Evolutionary conservation across 179 eudicot genomes (phyloP).

Genomic region (Dionaea muscipula): DNA sequence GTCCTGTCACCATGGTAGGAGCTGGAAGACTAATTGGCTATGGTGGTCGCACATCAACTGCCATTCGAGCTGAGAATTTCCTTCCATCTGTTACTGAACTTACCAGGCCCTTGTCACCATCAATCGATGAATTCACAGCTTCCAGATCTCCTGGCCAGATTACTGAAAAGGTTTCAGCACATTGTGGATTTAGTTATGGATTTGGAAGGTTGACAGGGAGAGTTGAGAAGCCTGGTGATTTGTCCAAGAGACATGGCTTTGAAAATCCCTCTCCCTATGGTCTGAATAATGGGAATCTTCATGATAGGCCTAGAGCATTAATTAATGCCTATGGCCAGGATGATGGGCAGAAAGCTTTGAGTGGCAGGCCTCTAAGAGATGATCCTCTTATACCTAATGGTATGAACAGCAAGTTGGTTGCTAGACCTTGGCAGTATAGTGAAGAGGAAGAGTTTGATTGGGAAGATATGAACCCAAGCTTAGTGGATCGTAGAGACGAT

Average conservation of each 20-base stretch:
- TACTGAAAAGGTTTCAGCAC: conserved; percentile 35
- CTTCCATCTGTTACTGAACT: conserved; percentile 28
- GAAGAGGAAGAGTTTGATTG: conserved; percentile 96
- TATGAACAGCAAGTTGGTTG: conserved; percentile 17
- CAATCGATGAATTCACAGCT: conserved; percentile 35
- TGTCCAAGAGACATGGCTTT: conserved; percentile 30
- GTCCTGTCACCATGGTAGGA: conserved; percentile 26
- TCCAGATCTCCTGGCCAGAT: conserved; percentile 43
- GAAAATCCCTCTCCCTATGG: conserved; percentile 24
- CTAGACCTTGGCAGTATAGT: conserved; percentile 64
- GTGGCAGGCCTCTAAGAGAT: conserved; percentile 24
- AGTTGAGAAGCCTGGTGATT: conserved; percentile 33
- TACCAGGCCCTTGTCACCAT: conserved; percentile 50
- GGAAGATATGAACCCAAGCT: conserved; percentile 71
- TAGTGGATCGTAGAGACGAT: conserved; percentile 29
- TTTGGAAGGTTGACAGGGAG: conserved; percentile 30
- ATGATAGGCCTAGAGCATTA: conserved; percentile 72
- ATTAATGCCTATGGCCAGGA: conserved; percentile 95
- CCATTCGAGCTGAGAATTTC: conserved; percentile 28
- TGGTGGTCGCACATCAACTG: conserved; percentile 33
- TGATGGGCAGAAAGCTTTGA: conserved; percentile 33
- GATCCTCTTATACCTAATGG: conserved; percentile 35
- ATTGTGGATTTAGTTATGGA: conserved; percentile 29
- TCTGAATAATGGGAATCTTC: conserved; percentile 35
- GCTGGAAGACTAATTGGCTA: conserved; percentile 28